Conservation (phyloP, 2,329 filamentous ascomycete species). For the Penicillium sp. region DNA sequence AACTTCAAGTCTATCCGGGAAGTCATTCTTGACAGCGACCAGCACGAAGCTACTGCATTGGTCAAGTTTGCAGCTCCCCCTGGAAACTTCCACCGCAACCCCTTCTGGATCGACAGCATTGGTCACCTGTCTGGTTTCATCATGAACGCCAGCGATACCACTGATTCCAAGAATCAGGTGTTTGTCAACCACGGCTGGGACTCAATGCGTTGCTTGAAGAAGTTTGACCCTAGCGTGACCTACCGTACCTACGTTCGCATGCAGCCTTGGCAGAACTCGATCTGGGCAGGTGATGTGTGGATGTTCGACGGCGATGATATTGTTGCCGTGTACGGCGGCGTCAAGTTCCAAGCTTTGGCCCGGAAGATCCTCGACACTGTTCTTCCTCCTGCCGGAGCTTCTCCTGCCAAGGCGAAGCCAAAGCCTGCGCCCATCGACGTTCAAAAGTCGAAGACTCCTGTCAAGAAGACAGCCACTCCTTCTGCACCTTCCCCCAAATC, state of each 20-base stretch:
- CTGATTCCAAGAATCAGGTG: constrained; percentile 56
- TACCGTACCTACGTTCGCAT: constrained; percentile 61
- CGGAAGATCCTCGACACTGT: constrained; percentile 41
- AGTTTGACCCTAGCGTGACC: constrained; percentile 49
- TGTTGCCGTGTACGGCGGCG: constrained; percentile 48
- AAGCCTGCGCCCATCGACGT: constrained; percentile 25
- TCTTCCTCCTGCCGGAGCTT: constrained; percentile 35
- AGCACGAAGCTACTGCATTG: constrained; percentile 53
- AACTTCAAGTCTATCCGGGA: constrained; percentile 57
- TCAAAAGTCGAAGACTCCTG: constrained; percentile 26
- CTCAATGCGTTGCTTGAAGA: constrained; percentile 54
- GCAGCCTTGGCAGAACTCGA: constrained; percentile 50
- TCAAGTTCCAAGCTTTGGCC: constrained; percentile 47
- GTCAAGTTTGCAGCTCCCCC: constrained; percentile 54
- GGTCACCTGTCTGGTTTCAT: constrained; percentile 58
- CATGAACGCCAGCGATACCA: constrained; percentile 56
- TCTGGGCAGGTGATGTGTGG: constrained; percentile 58
- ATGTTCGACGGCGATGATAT: constrained; percentile 57
- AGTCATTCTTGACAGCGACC: constrained; percentile 54
- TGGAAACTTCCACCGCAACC: constrained; percentile 55
- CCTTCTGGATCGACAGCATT: constrained; percentile 57
- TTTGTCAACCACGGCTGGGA: constrained; percentile 61
- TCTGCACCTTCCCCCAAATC: constrained; percentile 29
- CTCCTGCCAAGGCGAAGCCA: constrained; percentile 20
- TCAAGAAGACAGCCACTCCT: constrained; percentile 22